Evolutionary conservation across 768 basidiomycete species (phyloP), one percentile per base, ranked within the genome.

Genomic region (Lentinula boryana): DNA sequence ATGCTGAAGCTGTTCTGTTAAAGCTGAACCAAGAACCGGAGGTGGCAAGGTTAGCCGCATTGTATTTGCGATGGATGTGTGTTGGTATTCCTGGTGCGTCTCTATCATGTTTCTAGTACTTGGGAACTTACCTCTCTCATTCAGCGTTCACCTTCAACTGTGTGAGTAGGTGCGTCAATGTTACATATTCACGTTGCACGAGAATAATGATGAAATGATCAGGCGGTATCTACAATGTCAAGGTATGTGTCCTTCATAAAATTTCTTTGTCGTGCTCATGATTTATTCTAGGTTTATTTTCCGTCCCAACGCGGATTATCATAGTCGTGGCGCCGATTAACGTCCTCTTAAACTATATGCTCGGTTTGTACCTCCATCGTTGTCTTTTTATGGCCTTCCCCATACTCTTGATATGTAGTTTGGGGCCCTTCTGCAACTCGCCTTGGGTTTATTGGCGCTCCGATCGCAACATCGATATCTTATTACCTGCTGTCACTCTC

Each of bases 401-500:
- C 12, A 27, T 13, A 18, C 32, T 36, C 15, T n/a, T 18, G 31
- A 15, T 21, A 33, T 3, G 49, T 44, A 69, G 84, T 87, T 1
- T 86, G 85, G 85, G 86, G 85, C 6, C 86, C 86, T 0, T 69
- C 78, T 36, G 70, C 79, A 1, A 69, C 89, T 54, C 74, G 83
- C n/a, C 69, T 91, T 2, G 88, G 88, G 2, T 91, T 86, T 70
- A 76, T 83, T 33, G 89, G 89, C 12, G 89, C 88, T 5, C 89
- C 89, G 0, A 71, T 91, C 4, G 84, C 88, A 0, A 88, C 88
- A 2, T 56, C 60, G 3, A 41, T 58, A 43, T 91, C 90, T 13
- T 92, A 95, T 75, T 96, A 95, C 70, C 78, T 96, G n/a, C 87
- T 94, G 46, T 78, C 85, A 0, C 57, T 83, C 48, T 69, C 81